phyloP scores from a whole-genome alignment of 2,329 filamentous ascomycete species.

The Monosporascus sp. region DNA sequence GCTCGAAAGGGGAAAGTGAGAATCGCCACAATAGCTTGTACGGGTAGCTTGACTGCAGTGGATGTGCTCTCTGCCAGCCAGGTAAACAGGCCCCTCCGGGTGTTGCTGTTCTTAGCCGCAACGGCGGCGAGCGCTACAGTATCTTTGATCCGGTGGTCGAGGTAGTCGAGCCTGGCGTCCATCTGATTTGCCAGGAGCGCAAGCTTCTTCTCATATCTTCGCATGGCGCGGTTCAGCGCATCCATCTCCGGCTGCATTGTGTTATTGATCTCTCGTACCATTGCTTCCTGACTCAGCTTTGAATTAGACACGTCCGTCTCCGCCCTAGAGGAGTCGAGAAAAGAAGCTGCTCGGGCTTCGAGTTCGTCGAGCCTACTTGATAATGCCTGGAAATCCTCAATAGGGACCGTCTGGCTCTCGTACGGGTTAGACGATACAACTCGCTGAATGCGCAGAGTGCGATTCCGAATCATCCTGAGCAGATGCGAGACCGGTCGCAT shows the following conservation, averaged over 20 bases:
- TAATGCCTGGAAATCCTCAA: slow-evolving; percentile 50
- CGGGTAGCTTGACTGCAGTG: slow-evolving; percentile 34
- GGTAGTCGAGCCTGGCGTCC: slow-evolving; percentile 65
- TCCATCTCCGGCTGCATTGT: slow-evolving; percentile 77
- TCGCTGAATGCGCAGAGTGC: slow-evolving; percentile 77
- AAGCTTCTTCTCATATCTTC: slow-evolving; percentile 86
- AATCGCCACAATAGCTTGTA: slow-evolving; percentile 34
- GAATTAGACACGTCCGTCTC: slow-evolving; percentile 26
- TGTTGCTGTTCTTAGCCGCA: slow-evolving; percentile 50
- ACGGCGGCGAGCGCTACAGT: slow-evolving; percentile 76
- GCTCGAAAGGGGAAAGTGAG: slow-evolving; percentile 39
- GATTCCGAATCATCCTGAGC: slow-evolving; percentile 70
- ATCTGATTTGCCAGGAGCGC: slow-evolving; percentile 70
- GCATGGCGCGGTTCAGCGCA: slow-evolving; percentile 79
- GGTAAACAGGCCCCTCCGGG: slow-evolving; percentile 30
- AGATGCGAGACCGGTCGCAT: slow-evolving; percentile 77
- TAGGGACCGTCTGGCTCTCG: slow-evolving; percentile 29
- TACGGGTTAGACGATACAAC: slow-evolving; percentile 55
- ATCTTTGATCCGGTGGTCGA: slow-evolving; percentile 70
- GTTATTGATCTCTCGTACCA: slow-evolving; percentile 56
- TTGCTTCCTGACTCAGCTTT: slow-evolving; percentile 35
- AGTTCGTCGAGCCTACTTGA: slow-evolving; percentile 63
- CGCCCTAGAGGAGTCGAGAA: slow-evolving; percentile 13
- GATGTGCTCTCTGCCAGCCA: slow-evolving; percentile 34
- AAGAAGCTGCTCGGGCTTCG: slow-evolving; percentile 51